Conservation (phyloP, 1,284 basidiomycete genomes). For the Rhodotorula sp. region DNA sequence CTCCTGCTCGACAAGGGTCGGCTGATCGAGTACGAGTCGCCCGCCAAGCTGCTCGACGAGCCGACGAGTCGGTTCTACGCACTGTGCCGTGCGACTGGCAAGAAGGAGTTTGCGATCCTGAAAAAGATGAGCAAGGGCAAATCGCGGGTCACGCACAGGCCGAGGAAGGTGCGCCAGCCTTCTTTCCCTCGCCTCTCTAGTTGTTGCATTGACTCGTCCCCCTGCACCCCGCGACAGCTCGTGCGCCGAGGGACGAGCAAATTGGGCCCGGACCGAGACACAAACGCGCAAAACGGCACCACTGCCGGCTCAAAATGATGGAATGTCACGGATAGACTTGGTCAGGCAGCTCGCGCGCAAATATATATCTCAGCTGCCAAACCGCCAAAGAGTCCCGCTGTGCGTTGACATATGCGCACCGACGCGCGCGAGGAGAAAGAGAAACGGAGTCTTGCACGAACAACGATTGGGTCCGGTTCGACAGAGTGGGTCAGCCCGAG, state of each 20-base stretch:
- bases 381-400: too few species aligned
- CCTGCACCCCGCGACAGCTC: background rate
- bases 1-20: constrained; percentile 49
- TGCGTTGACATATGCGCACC: too few species aligned
- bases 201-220: background rate
- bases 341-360: too few species aligned
- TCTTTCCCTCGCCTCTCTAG: background rate
- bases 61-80: constrained; percentile 37
- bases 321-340: too few species aligned
- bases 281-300: too few species aligned
- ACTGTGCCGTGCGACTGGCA: constrained; percentile 35
- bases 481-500: too few species aligned
- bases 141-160: constrained; percentile 29
- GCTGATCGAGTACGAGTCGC: constrained; percentile 55
- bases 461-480: too few species aligned
- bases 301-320: too few species aligned
- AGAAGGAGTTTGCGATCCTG: constrained; percentile 35
- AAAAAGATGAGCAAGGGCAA: constrained; percentile 33
- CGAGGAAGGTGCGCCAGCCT: constrained; percentile 22
- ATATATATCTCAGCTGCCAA: too few species aligned
- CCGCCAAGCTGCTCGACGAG: constrained; percentile 51
- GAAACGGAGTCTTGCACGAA: too few species aligned
- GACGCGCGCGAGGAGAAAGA: too few species aligned
- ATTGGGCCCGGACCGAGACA: background rate
- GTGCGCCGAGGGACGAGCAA: background rate